Evolutionary conservation across 75 land plant species (phyloP), one percentile per base, ranked within the genome.

Genomic region (Picea sitchensis): DNA sequence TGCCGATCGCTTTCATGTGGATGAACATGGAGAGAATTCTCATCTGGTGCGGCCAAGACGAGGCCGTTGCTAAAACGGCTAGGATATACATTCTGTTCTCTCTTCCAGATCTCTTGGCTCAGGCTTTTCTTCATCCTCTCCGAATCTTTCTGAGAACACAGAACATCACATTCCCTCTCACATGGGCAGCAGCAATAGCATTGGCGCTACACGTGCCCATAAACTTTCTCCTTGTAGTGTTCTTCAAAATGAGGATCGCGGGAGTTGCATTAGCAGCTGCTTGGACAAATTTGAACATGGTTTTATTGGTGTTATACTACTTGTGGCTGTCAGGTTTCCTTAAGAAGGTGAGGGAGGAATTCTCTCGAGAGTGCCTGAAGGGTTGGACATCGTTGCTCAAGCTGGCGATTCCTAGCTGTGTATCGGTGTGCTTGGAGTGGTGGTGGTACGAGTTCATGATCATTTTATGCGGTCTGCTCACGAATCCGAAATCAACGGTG

Each of bases 381-480:
- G 87, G 13, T 92, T 91, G 92, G 73, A 61, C 58, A 87, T 88
- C 56, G n/a, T 86, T 92, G 18, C 84, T 92, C 6, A 23, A 51
- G 36, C 85, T 92, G 20, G 88, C 94, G 18, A 84, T 83, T 5
- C 94, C 94, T 31, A 92, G 92, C 80, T 90, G 92, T 69, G 80
- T 90, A 0, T 92, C 94, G 34, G 94, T 92, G 8, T 92, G 94
- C 67, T 68, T 92, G 65, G 94, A 92, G 67, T 92, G 94, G 94
- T 92, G 94, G 94, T 92, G 94, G 92, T 92, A 92, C 72, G 93
- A 91, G 83, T 77, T 91, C 78, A 90, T 91, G 93, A 90, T 91
- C 76, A 79, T 92, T 3, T 61, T 92, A 54, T 88, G 90, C 38
- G 92, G 94, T 0, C 74, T 92, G 14, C 76, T 92, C 2, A 77